phyloP scores from a whole-genome alignment of 2,329 filamentous ascomycete genomes.

The Ramularia endophylla region DNA sequence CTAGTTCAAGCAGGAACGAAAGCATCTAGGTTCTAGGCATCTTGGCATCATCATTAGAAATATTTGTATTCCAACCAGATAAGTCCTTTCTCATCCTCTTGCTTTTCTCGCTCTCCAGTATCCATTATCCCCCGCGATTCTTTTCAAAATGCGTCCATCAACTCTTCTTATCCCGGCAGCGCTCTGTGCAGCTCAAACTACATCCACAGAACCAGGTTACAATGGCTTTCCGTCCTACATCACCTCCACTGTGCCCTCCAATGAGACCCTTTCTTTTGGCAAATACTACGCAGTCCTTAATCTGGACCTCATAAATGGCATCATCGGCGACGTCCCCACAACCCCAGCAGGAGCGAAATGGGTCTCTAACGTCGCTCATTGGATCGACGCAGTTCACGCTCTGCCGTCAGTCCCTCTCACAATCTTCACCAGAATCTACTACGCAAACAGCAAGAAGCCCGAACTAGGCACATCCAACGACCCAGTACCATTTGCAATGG shows the following conservation, averaged over 20 bases:
- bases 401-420: constrained; percentile 33
- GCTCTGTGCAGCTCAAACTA: not conserved
- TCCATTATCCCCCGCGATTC: too few relatives aligned
- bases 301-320: constrained; percentile 37
- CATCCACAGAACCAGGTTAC: constrained; percentile 15
- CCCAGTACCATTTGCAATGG: constrained; percentile 35
- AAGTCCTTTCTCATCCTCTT: too few relatives aligned
- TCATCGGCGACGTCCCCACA: constrained; percentile 32
- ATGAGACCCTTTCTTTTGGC: constrained; percentile 28
- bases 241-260: constrained; percentile 19
- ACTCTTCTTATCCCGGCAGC: not conserved
- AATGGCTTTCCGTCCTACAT: constrained; percentile 17
- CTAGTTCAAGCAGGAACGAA: too few relatives aligned
- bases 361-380: constrained; percentile 31
- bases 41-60: too few relatives aligned
- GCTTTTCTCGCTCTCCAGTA: too few relatives aligned
- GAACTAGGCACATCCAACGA: constrained; percentile 31
- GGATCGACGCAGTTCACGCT: constrained; percentile 38
- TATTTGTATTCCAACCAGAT: too few relatives aligned
- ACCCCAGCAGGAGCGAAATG: constrained; percentile 31
- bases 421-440: constrained; percentile 38
- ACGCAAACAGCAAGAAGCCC: constrained; percentile 29
- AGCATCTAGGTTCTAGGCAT: too few relatives aligned
- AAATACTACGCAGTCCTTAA: constrained; percentile 38
- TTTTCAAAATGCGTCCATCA: constrained; percentile 5